Conservation (phyloP, 805 yeast genomes). For the Nakazawaea wickerhamii region DNA sequence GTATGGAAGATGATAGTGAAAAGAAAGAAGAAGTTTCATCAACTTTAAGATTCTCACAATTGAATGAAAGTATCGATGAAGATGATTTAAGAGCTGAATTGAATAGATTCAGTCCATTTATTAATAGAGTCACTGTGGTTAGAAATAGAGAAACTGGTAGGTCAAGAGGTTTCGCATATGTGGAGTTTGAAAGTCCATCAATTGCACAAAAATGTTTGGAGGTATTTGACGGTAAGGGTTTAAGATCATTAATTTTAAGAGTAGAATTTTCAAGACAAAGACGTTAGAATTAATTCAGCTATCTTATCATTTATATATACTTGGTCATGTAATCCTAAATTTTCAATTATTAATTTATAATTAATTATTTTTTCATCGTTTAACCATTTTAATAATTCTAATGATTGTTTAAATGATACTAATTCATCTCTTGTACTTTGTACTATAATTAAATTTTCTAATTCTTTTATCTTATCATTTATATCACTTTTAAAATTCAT, state of each 20-base stretch:
- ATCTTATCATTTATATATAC: conserved; percentile 44
- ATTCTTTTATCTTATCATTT: neutral
- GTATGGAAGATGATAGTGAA: conserved; percentile 24
- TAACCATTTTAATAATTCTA: conserved; percentile 32
- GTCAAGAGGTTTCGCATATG: conserved; percentile 94
- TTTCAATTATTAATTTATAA: conserved; percentile 22
- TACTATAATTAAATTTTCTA: conserved; percentile 32
- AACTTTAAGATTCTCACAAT: conserved; percentile 86
- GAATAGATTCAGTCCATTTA: conserved; percentile 56
- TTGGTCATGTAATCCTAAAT: conserved; percentile 61
- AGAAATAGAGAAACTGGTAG: conserved; percentile 91
- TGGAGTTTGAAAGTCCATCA: conserved; percentile 63
- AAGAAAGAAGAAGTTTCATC: conserved; percentile 64
- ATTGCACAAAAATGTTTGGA: conserved; percentile 77
- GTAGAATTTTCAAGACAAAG: conserved; percentile 55
- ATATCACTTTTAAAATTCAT: neutral
- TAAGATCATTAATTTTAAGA: conserved; percentile 77
- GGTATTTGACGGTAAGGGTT: conserved; percentile 82
- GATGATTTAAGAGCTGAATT: conserved; percentile 73
- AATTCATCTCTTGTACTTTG: conserved; percentile 70
- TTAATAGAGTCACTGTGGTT: conserved; percentile 74
- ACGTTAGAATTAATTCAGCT: conserved; percentile 18
- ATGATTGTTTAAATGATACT: conserved; percentile 45
- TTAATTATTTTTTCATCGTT: conserved; percentile 15
- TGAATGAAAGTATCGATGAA: conserved; percentile 82